Conservation (phyloP, 352 stramenopile species). For the Hyaloperonospora brassicae region DNA sequence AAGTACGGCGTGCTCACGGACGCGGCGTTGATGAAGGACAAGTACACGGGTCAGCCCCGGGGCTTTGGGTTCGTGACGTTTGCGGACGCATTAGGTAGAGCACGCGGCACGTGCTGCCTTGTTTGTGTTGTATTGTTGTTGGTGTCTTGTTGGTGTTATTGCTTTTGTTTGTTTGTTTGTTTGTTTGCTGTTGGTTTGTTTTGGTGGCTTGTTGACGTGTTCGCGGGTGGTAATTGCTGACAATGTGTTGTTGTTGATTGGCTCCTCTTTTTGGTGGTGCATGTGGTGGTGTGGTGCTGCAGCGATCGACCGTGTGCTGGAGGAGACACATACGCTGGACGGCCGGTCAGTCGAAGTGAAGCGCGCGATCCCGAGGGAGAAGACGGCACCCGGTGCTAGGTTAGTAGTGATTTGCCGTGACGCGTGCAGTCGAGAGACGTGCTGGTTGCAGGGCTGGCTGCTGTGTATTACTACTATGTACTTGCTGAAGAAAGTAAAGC, state of each 20-base stretch:
- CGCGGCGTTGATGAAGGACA: conserved; percentile 89
- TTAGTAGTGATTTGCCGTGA: conserved; percentile 40
- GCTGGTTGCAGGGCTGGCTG: conserved; percentile 10
- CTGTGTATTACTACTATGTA: conserved; percentile 24
- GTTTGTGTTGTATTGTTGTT: too few relatives aligned
- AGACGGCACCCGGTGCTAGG: conserved; percentile 52
- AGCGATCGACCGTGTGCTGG: conserved; percentile 78
- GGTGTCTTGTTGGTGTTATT: neutral
- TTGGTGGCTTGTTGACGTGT: neutral
- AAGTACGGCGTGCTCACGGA: conserved; percentile 85
- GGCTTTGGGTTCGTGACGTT: conserved; percentile 93
- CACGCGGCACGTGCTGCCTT: too few relatives aligned
- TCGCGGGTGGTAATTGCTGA: too few relatives aligned
- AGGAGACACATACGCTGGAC: conserved; percentile 85
- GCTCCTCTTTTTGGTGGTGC: too few relatives aligned
- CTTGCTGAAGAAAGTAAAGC: conserved; percentile 19
- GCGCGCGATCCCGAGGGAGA: conserved; percentile 84
- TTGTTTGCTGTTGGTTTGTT: neutral
- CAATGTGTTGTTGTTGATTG: conserved; percentile 1
- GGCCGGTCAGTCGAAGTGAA: conserved; percentile 90
- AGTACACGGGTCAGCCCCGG: conserved; percentile 86
- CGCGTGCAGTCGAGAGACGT: conserved; percentile 8
- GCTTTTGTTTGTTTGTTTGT: neutral
- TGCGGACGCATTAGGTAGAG: conserved; percentile 74
- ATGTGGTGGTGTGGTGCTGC: neutral